Conservation (phyloP, 495 filamentous ascomycete species). For the Rhizodiscina lignyota region DNA sequence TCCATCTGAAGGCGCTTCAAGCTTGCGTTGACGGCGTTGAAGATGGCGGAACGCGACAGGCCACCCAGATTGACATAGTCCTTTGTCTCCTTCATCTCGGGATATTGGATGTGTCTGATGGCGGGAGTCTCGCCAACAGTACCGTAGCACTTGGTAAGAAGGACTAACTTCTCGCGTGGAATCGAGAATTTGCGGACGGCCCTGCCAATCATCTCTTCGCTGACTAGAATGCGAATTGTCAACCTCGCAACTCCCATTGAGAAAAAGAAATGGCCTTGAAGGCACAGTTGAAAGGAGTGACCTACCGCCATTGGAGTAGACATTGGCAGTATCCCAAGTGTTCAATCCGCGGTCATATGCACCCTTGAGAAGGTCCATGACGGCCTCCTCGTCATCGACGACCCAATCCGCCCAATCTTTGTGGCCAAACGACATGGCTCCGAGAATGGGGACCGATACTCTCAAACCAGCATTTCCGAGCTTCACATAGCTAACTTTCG, state of each 20-base stretch:
- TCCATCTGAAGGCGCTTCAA: slow-evolving; percentile 12
- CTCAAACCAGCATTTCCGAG: slow-evolving; percentile 24
- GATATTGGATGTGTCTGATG: slow-evolving; percentile 1
- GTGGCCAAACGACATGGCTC: slow-evolving; percentile 27
- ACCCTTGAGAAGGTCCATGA: slow-evolving; percentile 11
- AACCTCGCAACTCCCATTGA: no score
- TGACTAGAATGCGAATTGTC: slow-evolving; percentile 2
- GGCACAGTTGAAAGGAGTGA: no score
- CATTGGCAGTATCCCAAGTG: slow-evolving; percentile 16
- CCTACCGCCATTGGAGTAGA: slow-evolving; percentile 22
- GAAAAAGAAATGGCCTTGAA: no score
- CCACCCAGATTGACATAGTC: slow-evolving; percentile 30
- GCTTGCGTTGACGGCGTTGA: slow-evolving; percentile 14
- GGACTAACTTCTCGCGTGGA: slow-evolving; percentile 26
- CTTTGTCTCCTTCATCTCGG: slow-evolving; percentile 13
- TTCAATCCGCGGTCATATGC: slow-evolving; percentile 15
- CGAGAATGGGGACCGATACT: slow-evolving; percentile 29
- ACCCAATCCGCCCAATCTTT: no score
- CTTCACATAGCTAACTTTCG: slow-evolving; percentile 24
- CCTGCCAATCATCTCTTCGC: slow-evolving; percentile 28
- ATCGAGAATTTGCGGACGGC: slow-evolving; percentile 29
- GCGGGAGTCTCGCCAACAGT: slow-evolving; percentile 21
- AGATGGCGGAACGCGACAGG: slow-evolving; percentile 17
- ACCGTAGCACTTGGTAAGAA: slow-evolving; percentile 28
- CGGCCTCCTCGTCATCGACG: no score